These are phyloP conservation scores for Nemophila menziesii DNA, from an alignment of 257 asterid species.

Conservation along the genomic window DNA sequence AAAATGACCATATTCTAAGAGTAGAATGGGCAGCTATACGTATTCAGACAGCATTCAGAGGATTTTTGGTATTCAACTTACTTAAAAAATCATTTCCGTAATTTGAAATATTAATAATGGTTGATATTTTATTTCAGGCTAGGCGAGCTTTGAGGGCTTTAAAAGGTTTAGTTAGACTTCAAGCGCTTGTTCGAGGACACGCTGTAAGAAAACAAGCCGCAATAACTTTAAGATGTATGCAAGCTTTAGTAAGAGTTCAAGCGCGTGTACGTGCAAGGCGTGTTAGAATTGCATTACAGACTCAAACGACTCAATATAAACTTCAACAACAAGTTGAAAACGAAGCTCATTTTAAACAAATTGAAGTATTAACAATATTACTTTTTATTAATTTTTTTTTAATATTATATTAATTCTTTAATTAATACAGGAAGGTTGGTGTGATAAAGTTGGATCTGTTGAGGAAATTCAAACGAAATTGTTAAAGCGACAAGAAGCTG, in stretches of 20 bases:
- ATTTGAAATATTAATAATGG: no score
- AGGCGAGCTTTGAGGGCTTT: constrained; percentile 94
- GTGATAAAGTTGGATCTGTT: constrained; percentile 87
- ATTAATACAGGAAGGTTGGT: constrained; percentile 79
- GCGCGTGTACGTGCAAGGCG: constrained; percentile 99
- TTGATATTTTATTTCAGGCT: constrained; percentile 42
- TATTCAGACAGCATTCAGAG: constrained; percentile 89
- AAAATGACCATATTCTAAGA: constrained; percentile 29
- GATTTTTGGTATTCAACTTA: constrained; percentile 62
- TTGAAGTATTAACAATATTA: constrained; percentile 41
- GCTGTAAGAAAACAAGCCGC: constrained; percentile 99
- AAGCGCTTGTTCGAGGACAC: constrained; percentile 98
- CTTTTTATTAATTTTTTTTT: neutral
- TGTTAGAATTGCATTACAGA: constrained; percentile 83
- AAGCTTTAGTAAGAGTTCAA: constrained; percentile 94
- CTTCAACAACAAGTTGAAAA: constrained; percentile 66
- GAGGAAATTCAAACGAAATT: constrained; percentile 89
- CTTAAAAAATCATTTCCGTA: no score
- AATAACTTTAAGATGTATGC: constrained; percentile 95
- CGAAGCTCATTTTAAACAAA: constrained; percentile 74
- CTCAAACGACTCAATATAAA: constrained; percentile 60
- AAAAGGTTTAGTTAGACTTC: constrained; percentile 96
- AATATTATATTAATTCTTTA: no score
- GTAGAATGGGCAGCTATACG: constrained; percentile 86
- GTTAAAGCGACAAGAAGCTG: constrained; percentile 93